Evolutionary conservation across 495 filamentous ascomycete species (phyloP).

Genomic region (Annulohypoxylon stygium): DNA sequence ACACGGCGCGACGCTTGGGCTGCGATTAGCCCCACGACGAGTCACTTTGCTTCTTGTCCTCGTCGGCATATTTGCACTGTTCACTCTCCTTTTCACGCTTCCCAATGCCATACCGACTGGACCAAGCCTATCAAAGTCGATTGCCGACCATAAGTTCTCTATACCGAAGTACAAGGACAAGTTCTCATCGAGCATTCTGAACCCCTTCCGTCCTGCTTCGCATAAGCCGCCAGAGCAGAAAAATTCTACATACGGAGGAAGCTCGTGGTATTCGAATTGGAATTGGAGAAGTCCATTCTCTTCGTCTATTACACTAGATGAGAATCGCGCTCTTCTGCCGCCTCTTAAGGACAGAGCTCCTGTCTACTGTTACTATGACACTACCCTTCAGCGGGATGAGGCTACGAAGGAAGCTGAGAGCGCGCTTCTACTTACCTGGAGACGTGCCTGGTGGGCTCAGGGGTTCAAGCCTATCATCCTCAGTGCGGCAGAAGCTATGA

Average conservation of each 20-base stretch:
- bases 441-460: constrained; percentile 92
- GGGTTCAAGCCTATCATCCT: constrained; percentile 91
- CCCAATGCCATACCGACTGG: constrained; percentile 57
- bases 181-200: constrained; percentile 58
- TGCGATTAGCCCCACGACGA: constrained; percentile 59
- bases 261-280: constrained; percentile 88
- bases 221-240: constrained; percentile 80
- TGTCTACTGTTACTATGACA: constrained; percentile 95
- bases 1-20: constrained; percentile 61
- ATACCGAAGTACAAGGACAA: constrained; percentile 62
- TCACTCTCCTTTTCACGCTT: constrained; percentile 63
- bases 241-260: constrained; percentile 81
- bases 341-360: constrained; percentile 76
- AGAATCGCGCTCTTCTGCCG: constrained; percentile 87
- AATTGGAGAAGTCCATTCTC: constrained; percentile 91
- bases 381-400: constrained; percentile 70
- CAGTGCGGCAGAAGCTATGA: constrained; percentile 83
- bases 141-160: constrained; percentile 58
- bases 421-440: constrained; percentile 86
- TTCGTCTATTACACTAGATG: constrained; percentile 84
- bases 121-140: constrained; percentile 53
- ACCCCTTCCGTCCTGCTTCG: constrained; percentile 74
- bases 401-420: constrained; percentile 76
- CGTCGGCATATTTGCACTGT: constrained; percentile 59
- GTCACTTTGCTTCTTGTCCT: constrained; percentile 60